Conservation (phyloP, 345 rosid species). For the Eucalyptus curtisii region DNA sequence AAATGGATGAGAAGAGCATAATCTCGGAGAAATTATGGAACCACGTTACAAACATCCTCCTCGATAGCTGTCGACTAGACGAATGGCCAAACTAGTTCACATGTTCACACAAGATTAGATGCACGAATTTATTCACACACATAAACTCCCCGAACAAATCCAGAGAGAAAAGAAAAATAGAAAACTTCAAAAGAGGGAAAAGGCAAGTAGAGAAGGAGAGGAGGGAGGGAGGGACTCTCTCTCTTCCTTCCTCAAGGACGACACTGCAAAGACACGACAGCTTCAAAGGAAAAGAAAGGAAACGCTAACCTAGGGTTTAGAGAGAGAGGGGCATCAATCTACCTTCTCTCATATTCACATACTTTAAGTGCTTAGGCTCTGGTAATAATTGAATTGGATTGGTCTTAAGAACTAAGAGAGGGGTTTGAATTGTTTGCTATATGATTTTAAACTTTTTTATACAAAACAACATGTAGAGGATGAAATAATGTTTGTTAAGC, state of each 20-base stretch:
- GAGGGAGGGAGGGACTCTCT: background rate
- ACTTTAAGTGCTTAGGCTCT: background rate
- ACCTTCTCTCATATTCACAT: background rate
- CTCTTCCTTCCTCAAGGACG: background rate
- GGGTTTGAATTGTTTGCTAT: background rate
- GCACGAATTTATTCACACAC: background rate
- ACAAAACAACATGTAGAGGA: background rate
- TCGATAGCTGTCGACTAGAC: fast-evolving
- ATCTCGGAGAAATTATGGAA: background rate
- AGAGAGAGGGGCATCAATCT: background rate
- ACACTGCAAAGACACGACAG: fast-evolving
- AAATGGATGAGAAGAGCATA: background rate
- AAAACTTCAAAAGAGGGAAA: background rate
- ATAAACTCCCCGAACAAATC: background rate
- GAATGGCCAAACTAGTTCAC: background rate
- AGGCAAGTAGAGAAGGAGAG: background rate
- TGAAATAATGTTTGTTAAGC: too few relatives aligned
- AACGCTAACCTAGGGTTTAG: background rate
- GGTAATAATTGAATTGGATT: background rate
- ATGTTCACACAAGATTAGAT: background rate
- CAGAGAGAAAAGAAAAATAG: background rate
- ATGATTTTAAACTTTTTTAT: too few relatives aligned
- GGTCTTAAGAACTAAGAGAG: background rate
- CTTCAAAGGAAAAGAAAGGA: background rate
- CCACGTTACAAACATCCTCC: background rate